phyloP scores from a whole-genome alignment of 371 early-diverging fungal genomes.

The Phascolomyces articulosus region DNA sequence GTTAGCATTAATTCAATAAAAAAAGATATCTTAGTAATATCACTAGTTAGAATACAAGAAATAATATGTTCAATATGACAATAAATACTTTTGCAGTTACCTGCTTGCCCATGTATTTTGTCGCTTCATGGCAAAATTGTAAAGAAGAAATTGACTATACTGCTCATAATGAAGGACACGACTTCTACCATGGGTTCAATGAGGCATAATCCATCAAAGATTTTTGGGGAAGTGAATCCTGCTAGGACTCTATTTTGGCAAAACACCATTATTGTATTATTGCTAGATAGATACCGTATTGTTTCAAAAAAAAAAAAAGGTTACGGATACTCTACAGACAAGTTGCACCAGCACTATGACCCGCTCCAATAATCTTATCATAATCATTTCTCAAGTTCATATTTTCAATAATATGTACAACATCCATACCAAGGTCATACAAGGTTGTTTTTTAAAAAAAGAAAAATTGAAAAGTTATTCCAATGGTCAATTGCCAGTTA shows the following conservation, averaged over 20 bases:
- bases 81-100: no score
- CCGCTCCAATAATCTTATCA: conserved; percentile 35
- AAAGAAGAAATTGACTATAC: conserved; percentile 5
- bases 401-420: conserved; percentile 30
- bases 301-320: no score
- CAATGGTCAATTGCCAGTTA: no score
- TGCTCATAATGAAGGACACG: conserved; percentile 10
- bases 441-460: conserved; percentile 20
- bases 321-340: conserved; percentile 33
- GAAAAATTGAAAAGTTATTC: no score
- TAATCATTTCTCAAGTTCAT: conserved; percentile 24
- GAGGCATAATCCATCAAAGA: conserved; percentile 35
- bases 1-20: background rate
- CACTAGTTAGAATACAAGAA: no score
- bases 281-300: no score
- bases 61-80: no score
- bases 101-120: conserved; percentile 17
- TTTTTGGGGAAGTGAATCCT: conserved; percentile 34
- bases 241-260: background rate
- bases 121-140: conserved; percentile 1
- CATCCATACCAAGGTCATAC: conserved; percentile 42
- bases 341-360: conserved; percentile 47
- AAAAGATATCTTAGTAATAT: background rate
- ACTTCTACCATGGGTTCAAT: conserved; percentile 31
- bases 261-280: no score